phyloP scores from a whole-genome alignment of 1,139 yeast genomes.

The Taphrina wiesneri region DNA sequence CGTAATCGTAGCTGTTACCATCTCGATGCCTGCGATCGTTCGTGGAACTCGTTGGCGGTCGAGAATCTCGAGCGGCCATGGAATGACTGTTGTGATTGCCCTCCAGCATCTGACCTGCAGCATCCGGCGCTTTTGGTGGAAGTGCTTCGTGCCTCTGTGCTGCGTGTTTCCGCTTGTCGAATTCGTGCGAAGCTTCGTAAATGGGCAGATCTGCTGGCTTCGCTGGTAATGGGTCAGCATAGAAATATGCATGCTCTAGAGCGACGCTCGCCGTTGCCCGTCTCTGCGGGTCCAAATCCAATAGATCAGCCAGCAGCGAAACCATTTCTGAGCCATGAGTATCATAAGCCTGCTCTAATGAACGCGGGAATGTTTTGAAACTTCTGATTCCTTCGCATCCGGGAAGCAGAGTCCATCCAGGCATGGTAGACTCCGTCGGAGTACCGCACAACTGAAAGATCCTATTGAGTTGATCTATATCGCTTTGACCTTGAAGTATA shows the following conservation, averaged over 20 bases:
- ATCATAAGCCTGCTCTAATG: conserved; percentile 56
- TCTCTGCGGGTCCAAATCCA: conserved; percentile 66
- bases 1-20: not conserved
- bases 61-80: conserved; percentile 12
- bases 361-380: conserved; percentile 54
- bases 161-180: conserved; percentile 60
- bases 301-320: conserved; percentile 56
- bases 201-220: conserved; percentile 59
- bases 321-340: conserved; percentile 48
- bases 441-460: conserved; percentile 82
- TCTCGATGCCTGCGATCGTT: conserved; percentile 4
- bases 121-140: conserved; percentile 25
- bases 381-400: conserved; percentile 51
- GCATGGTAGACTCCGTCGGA: conserved; percentile 67
- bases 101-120: conserved; percentile 25
- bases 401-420: conserved; percentile 64
- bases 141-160: not conserved
- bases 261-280: conserved; percentile 82
- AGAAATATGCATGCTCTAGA: conserved; percentile 67
- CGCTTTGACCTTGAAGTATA: conserved; percentile 80
- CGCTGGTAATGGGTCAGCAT: conserved; percentile 63
- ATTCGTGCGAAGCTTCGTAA: conserved; percentile 86
- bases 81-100: conserved; percentile 9
- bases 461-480: conserved; percentile 83
- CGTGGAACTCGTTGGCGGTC: not conserved